These are phyloP conservation scores for Moesziomyces sp. DNA, from an alignment of 1,284 basidiomycete species.

Conservation along the genomic window DNA sequence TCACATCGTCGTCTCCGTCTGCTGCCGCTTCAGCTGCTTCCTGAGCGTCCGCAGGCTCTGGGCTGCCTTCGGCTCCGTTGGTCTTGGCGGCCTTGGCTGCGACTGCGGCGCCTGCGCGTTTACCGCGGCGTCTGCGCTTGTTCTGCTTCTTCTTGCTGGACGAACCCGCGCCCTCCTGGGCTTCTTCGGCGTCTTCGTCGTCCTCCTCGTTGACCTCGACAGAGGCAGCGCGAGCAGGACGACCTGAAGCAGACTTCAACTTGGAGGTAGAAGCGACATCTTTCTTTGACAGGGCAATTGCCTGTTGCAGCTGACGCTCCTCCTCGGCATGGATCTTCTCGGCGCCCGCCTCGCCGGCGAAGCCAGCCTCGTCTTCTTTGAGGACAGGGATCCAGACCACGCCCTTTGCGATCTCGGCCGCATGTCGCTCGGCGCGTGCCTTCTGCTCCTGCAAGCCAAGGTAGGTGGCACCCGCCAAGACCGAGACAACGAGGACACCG, in stretches of 20 bases:
- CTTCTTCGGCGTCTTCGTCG: slow-evolving; percentile 30
- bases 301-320: slow-evolving; percentile 33
- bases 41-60: slow-evolving; percentile 35
- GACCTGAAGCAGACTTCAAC: background rate
- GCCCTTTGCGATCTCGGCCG: slow-evolving; percentile 51
- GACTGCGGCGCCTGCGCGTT: slow-evolving; percentile 59
- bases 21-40: slow-evolving; percentile 2
- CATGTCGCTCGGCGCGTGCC: slow-evolving; percentile 29
- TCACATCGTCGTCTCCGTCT: background rate
- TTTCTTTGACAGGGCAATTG: slow-evolving; percentile 30
- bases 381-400: slow-evolving; percentile 54
- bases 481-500: slow-evolving; percentile 41
- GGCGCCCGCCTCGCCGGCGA: slow-evolving; percentile 12
- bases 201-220: slow-evolving; percentile 16
- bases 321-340: slow-evolving; percentile 38
- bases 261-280: background rate
- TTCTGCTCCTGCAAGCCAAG: slow-evolving; percentile 53
- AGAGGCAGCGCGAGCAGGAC: background rate
- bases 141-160: slow-evolving; percentile 42
- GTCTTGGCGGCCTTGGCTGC: slow-evolving; percentile 71
- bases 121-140: slow-evolving; percentile 61
- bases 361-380: slow-evolving; percentile 52
- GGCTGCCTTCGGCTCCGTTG: slow-evolving; percentile 70
- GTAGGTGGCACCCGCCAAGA: slow-evolving; percentile 46
- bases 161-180: slow-evolving; percentile 12